Conservation (phyloP, 495 filamentous ascomycete species). For the Glarea lozoyensis region DNA sequence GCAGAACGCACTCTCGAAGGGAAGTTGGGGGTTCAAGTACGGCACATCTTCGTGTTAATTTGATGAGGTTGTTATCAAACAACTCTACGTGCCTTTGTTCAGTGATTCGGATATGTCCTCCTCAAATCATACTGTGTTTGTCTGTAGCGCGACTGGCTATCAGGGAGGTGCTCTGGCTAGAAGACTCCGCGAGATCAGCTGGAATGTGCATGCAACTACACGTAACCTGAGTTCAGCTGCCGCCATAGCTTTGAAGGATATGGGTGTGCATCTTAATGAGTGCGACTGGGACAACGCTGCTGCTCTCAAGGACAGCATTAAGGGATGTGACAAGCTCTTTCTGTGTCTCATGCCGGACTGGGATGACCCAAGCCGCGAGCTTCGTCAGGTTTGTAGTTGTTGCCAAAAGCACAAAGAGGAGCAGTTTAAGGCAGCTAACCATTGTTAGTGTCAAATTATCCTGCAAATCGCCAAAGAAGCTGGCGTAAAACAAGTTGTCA, state of each 20-base stretch:
- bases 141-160: constrained; percentile 34
- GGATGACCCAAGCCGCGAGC: constrained; percentile 2
- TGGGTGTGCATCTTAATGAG: constrained; percentile 27
- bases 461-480: constrained; percentile 28
- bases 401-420: too few relatives aligned
- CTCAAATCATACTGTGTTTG: constrained; percentile 21
- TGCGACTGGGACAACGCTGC: constrained; percentile 31
- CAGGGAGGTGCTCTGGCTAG: constrained; percentile 32
- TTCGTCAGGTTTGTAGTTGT: constrained; percentile 25
- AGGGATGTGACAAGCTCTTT: constrained; percentile 33
- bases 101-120: neutral
- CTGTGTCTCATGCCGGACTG: constrained; percentile 32
- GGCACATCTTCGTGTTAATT: neutral
- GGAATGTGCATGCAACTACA: constrained; percentile 29
- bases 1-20: too few relatives aligned
- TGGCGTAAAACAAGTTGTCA: constrained; percentile 28
- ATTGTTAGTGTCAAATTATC: too few relatives aligned
- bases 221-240: constrained; percentile 19
- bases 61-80: neutral
- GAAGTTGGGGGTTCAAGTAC: neutral
- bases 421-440: too few relatives aligned
- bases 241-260: neutral
- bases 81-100: neutral
- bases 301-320: constrained; percentile 25
- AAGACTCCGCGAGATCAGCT: constrained; percentile 25